Base-by-base conservation (phyloP, 2,329 filamentous ascomycete species). In the Apiospora kogelbergensis region DNA sequence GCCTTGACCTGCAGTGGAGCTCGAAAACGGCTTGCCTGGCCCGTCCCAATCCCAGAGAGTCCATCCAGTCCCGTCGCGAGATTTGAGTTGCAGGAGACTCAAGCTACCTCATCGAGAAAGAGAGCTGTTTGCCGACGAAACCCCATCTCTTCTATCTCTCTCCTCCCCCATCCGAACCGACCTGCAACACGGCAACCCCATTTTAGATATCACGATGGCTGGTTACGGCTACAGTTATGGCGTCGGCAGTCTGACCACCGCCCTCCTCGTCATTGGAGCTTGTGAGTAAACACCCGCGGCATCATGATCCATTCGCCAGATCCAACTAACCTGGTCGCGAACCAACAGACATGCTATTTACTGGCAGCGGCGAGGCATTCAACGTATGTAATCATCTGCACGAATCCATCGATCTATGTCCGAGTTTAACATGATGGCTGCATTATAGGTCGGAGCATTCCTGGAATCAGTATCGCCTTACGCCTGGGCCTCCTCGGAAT, bases 271-370 rank as follows among this genome's bases (percentile, higher is more conserved):
- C 30, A 66, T 72, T 44, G 70, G 69, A 65, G 46, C 63, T 67
- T 72, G 70, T 71, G 66, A 67, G 70, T 44, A 40, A 30, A 40
- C 57, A 45, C 24, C 20, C 15, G 40, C 53, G 30, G 6, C 15
- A 30, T 66, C 63, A 42, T 7, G 24, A 41, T 65, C n/a, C 24
- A 9, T 22, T 65, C 63, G n/a, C 26, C 63, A 42, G 37, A 30
- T 33, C 26, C 24, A 65, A 65, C 26, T 42, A 65, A 65, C 26
- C 40, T 15, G 40, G 17, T 26, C 15, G 40, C 24, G 40, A 20
- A 15, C 53, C 53, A 37, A n/a, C 81, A 99, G 96, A 99, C 84
- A 97, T 99, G 94, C 93, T 99, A 80, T 98, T 99, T 80, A 97
- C 96, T 78, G 94, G 94, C 79, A 94, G 93, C 81, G 96, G 97